phyloP scores from a whole-genome alignment of 1,284 basidiomycete genomes.

The Crocinoboletus sp. region DNA sequence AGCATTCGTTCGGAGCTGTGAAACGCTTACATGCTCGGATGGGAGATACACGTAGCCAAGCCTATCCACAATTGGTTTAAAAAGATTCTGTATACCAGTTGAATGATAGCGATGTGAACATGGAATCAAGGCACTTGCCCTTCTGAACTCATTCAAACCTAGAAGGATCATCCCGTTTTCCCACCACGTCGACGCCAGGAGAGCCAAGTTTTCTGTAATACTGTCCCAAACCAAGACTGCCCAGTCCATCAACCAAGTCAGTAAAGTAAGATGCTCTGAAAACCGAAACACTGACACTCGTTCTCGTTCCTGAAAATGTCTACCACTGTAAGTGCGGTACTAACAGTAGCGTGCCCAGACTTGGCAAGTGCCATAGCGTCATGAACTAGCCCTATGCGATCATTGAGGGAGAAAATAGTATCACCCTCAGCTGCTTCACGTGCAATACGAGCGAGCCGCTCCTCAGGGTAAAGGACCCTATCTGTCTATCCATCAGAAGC shows the following conservation, averaged over 20 bases:
- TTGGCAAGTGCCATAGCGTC: slow-evolving; percentile 80
- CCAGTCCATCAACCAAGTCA: slow-evolving; percentile 3
- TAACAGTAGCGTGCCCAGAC: slow-evolving; percentile 75
- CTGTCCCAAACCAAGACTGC: slow-evolving; percentile 74
- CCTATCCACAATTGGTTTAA: slow-evolving; percentile 73
- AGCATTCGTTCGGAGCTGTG: slow-evolving; percentile 75
- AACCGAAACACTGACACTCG: slow-evolving; percentile 54
- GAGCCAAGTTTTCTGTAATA: slow-evolving; percentile 52
- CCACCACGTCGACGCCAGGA: slow-evolving; percentile 79
- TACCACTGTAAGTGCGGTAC: slow-evolving; percentile 71
- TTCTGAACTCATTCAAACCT: slow-evolving; percentile 59
- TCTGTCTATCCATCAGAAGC: slow-evolving; percentile 42
- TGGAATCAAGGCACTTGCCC: slow-evolving; percentile 38
- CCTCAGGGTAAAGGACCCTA: slow-evolving; percentile 85
- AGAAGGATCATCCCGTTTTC: slow-evolving; percentile 66
- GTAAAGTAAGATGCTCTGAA: not conserved
- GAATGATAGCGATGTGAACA: not conserved
- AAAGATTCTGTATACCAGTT: slow-evolving; percentile 49
- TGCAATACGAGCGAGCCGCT: slow-evolving; percentile 77
- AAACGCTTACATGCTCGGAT: slow-evolving; percentile 68
- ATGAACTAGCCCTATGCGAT: slow-evolving; percentile 83
- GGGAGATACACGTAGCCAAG: slow-evolving; percentile 77
- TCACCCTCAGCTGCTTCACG: slow-evolving; percentile 66
- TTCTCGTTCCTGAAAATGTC: slow-evolving; percentile 66
- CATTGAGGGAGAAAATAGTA: slow-evolving; percentile 73